These are phyloP conservation scores for Solanum bulbocastanum DNA, from an alignment of 257 asterid species.

Conservation along the genomic window DNA sequence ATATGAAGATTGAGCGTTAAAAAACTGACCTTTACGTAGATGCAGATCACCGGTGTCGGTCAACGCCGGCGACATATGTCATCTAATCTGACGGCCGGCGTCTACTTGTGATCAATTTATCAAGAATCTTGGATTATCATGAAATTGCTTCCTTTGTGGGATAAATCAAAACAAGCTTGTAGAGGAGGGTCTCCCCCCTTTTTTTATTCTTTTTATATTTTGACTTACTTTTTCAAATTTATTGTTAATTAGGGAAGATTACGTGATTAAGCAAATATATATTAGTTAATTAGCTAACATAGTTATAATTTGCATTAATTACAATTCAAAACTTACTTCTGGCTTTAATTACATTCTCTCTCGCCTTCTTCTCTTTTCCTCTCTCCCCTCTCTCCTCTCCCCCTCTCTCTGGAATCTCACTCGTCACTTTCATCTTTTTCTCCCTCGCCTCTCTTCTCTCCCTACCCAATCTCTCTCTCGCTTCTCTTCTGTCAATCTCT, in stretches of 20 bases:
- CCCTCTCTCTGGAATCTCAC: neutral
- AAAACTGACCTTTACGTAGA: slow-evolving; percentile 31
- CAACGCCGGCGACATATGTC: slow-evolving; percentile 51
- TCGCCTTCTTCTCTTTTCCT: neutral
- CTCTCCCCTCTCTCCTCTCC: too few species aligned
- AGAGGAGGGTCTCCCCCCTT: neutral
- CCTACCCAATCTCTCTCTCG: neutral
- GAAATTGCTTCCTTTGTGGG: neutral
- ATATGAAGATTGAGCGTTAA: slow-evolving; percentile 1
- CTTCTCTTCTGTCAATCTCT: neutral
- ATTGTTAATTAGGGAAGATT: neutral
- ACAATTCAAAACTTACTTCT: neutral
- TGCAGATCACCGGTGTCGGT: slow-evolving; percentile 30
- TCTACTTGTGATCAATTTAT: neutral
- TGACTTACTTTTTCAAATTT: neutral
- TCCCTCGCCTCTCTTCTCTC: neutral
- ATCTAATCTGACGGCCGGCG: slow-evolving; percentile 31
- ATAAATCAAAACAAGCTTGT: neutral
- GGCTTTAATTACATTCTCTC: too few species aligned
- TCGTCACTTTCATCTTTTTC: neutral
- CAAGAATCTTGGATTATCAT: neutral
- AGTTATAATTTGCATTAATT: too few species aligned
- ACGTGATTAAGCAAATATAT: too few species aligned
- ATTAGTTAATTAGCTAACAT: too few species aligned
- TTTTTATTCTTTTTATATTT: neutral